Evolutionary conservation across 2,329 filamentous ascomycete genomes (phyloP).

Genomic region (Alternaria novae-zelandiae): DNA sequence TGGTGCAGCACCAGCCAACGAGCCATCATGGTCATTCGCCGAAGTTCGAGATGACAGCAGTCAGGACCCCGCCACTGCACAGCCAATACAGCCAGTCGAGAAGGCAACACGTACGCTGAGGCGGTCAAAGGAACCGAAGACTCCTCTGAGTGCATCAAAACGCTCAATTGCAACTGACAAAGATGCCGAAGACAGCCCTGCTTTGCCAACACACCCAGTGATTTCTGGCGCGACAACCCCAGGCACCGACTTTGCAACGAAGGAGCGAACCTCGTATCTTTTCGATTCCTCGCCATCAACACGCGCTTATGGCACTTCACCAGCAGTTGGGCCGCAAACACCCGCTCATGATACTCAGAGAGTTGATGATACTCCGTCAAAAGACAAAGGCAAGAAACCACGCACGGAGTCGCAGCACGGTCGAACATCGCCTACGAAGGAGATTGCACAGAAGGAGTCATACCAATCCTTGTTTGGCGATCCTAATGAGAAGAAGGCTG

Average conservation of each 20-base stretch:
- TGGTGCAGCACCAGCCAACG: slow-evolving; percentile 16
- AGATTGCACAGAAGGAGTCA: slow-evolving; percentile 26
- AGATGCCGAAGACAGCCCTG: slow-evolving; percentile 30
- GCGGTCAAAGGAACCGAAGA: slow-evolving; percentile 31
- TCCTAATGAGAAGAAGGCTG: slow-evolving; percentile 33
- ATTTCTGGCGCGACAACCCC: slow-evolving; percentile 27
- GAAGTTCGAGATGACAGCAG: slow-evolving; percentile 55
- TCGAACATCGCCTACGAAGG: slow-evolving; percentile 15
- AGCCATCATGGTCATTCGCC: slow-evolving; percentile 47
- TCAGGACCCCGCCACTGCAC: slow-evolving; percentile 54
- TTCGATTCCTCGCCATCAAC: slow-evolving; percentile 48
- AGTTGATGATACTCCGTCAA: slow-evolving; percentile 14
- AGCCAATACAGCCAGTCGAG: slow-evolving; percentile 37
- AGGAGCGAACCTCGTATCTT: slow-evolving; percentile 44
- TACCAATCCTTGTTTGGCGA: slow-evolving; percentile 45
- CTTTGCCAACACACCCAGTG: slow-evolving; percentile 31
- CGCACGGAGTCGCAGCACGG: slow-evolving; percentile 11
- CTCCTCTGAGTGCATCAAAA: slow-evolving; percentile 17
- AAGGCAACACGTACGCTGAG: slow-evolving; percentile 17
- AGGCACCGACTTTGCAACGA: slow-evolving; percentile 42
- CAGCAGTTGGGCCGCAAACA: slow-evolving; percentile 25
- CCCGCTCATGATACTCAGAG: slow-evolving; percentile 23
- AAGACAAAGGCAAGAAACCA: slow-evolving; percentile 15
- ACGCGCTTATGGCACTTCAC: slow-evolving; percentile 39
- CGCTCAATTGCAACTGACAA: slow-evolving; percentile 8